A percentile compares a stretch with the other conserved stretches of the same genome.
Evolutionary conservation across 2,329 filamentous ascomycete species (phyloP).

Genomic region (Trichoderma guizhouense): DNA sequence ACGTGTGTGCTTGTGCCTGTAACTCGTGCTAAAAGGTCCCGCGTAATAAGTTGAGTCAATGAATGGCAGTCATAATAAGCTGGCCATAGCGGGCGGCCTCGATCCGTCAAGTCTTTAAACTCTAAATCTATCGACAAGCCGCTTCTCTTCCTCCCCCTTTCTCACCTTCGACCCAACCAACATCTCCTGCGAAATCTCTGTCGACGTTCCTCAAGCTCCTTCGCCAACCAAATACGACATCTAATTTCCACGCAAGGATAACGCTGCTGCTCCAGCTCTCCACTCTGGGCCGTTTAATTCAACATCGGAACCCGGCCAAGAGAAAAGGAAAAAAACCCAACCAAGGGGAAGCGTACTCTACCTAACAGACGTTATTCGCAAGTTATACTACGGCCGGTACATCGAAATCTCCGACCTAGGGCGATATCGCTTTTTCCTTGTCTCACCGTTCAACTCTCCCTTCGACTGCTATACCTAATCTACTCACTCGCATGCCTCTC

Average conservation of each 20-base stretch:
- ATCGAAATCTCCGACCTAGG: neutral
- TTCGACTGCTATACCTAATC: neutral
- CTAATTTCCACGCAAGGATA: neutral
- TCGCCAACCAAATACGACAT: neutral
- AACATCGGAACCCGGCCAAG: neutral
- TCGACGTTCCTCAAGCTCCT: neutral
- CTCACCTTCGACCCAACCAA: neutral
- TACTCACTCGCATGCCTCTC: neutral
- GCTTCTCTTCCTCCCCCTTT: neutral
- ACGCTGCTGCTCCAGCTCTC: slow-evolving; percentile 2
- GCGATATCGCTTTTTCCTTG: slow-evolving; percentile 1
- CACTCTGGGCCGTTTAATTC: slow-evolving; percentile 2
- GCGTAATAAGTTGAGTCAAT: neutral
- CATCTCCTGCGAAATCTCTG: neutral
- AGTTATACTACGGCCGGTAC: neutral
- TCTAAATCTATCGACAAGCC: slow-evolving; percentile 3
- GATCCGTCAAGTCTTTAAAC: neutral
- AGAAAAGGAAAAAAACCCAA: neutral
- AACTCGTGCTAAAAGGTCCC: neutral
- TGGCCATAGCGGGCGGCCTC: slow-evolving; percentile 7
- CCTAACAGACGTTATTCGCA: neutral
- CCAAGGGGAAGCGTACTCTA: neutral
- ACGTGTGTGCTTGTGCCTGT: neutral
- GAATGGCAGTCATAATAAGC: neutral
- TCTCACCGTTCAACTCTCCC: neutral